Conservation (phyloP, 2,329 filamentous ascomycete species). For the Fusarium sp. region DNA sequence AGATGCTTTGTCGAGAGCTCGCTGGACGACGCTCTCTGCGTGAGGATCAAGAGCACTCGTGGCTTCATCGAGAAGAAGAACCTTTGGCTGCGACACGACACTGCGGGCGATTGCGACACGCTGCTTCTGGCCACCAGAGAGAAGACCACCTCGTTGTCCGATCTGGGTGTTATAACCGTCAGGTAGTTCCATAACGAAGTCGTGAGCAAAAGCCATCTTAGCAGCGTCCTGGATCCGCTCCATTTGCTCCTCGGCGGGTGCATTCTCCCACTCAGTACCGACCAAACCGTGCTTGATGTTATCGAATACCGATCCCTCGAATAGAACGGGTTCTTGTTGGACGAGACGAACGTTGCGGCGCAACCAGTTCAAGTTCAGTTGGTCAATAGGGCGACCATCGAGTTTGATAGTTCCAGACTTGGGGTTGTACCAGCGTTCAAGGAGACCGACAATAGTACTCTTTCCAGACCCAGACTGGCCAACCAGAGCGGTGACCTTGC, state of each 20-base stretch:
- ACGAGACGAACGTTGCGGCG: constrained; percentile 53
- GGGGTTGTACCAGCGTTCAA: constrained; percentile 55
- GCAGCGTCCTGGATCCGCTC: constrained; percentile 59
- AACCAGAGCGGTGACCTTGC: constrained; percentile 58
- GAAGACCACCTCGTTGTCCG: constrained; percentile 70
- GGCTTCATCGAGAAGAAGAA: constrained; percentile 74
- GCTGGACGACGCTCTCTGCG: constrained; percentile 61
- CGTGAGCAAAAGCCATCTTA: constrained; percentile 61
- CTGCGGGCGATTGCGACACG: constrained; percentile 73
- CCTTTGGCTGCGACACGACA: constrained; percentile 68
- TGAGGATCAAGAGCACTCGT: constrained; percentile 65
- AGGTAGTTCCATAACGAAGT: constrained; percentile 62
- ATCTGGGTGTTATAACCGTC: constrained; percentile 65
- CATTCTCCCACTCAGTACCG: constrained; percentile 54
- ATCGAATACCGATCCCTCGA: constrained; percentile 61
- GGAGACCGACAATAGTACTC: constrained; percentile 54
- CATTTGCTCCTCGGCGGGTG: constrained; percentile 55
- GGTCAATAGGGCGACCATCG: constrained; percentile 50
- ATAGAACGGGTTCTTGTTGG: constrained; percentile 58
- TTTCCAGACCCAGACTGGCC: constrained; percentile 54
- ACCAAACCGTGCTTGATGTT: constrained; percentile 65
- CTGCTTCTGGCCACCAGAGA: constrained; percentile 75
- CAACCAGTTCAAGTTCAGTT: constrained; percentile 54
- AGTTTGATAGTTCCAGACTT: constrained; percentile 51
- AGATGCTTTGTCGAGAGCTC: constrained; percentile 64